Evolutionary conservation across 2,329 filamentous ascomycete species (phyloP).

Genomic region (Calycina herbarum): DNA sequence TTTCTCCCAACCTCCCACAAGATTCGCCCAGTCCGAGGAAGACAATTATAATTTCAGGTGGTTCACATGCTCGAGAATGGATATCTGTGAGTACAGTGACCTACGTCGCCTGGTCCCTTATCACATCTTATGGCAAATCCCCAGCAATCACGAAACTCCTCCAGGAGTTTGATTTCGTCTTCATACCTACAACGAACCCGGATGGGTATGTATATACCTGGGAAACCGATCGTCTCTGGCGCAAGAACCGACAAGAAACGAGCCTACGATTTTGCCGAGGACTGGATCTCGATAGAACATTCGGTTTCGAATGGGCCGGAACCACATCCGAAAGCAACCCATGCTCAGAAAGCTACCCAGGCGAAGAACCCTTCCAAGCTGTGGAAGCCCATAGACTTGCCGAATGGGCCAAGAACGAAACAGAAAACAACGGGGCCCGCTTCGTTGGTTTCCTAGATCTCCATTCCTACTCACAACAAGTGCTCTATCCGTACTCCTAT

Average conservation of each 20-base stretch:
- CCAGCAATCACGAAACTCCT: slow-evolving; percentile 73
- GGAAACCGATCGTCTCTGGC: slow-evolving; percentile 89
- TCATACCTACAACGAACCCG: slow-evolving; percentile 86
- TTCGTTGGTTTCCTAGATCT: slow-evolving; percentile 88
- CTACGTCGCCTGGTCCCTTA: slow-evolving; percentile 85
- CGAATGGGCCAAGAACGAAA: slow-evolving; percentile 81
- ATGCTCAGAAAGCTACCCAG: slow-evolving; percentile 88
- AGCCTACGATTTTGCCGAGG: slow-evolving; percentile 80
- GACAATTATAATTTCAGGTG: slow-evolving; percentile 79
- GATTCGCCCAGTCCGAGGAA: slow-evolving; percentile 56
- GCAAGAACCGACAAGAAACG: slow-evolving; percentile 88
- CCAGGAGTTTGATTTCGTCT: slow-evolving; percentile 81
- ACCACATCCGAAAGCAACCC: slow-evolving; percentile 68
- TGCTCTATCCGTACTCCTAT: slow-evolving; percentile 89
- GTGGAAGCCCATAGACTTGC: slow-evolving; percentile 75
- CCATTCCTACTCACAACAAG: slow-evolving; percentile 93
- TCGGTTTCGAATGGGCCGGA: slow-evolving; percentile 81
- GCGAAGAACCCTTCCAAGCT: slow-evolving; percentile 79
- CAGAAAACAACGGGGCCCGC: slow-evolving; percentile 64
- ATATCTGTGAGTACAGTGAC: slow-evolving; percentile 89
- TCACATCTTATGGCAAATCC: slow-evolving; percentile 77
- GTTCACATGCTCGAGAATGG: slow-evolving; percentile 95
- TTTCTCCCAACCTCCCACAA: slow-evolving; percentile 49
- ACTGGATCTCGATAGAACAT: slow-evolving; percentile 85
- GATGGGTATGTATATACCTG: slow-evolving; percentile 95